phyloP scores from a whole-genome alignment of 2,329 filamentous ascomycete genomes.

The Parastagonospora avenae region DNA sequence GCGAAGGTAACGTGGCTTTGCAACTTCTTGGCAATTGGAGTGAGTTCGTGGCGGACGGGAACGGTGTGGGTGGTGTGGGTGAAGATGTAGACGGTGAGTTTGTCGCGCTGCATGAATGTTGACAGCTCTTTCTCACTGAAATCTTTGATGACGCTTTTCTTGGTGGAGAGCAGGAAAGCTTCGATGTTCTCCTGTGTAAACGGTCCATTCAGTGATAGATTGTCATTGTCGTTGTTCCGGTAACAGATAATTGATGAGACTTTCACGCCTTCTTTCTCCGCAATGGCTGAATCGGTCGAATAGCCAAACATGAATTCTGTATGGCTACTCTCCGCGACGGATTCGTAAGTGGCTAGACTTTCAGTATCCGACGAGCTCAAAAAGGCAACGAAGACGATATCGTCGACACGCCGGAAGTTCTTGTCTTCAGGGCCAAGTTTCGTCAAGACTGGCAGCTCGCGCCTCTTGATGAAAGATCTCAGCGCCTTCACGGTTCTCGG shows the following conservation, averaged over 20 bases:
- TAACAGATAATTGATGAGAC: conserved; percentile 24
- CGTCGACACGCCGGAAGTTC: conserved; percentile 17
- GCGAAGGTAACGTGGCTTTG: conserved; percentile 23
- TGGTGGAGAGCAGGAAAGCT: conserved; percentile 1
- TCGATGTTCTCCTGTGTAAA: conserved; percentile 8
- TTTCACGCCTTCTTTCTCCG: conserved; percentile 14
- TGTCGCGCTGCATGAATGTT: conserved; percentile 24
- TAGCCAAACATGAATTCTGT: conserved; percentile 23
- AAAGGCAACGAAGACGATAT: conserved; percentile 23
- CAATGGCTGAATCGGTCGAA: conserved; percentile 7
- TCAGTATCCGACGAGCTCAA: conserved; percentile 8
- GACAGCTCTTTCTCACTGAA: conserved; percentile 24
- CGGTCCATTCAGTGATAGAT: conserved; percentile 16
- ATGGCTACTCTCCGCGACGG: conserved; percentile 13
- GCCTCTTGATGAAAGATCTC: conserved; percentile 15
- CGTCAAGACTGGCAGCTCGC: conserved; percentile 13
- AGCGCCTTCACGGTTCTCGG: conserved; percentile 14
- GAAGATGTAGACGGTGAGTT: conserved; percentile 30
- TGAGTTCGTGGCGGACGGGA: conserved; percentile 17
- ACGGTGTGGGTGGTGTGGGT: conserved; percentile 4
- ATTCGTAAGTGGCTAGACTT: conserved; percentile 6
- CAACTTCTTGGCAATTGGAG: conserved; percentile 21
- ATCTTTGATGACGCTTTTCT: conserved; percentile 3
- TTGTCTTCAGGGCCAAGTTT: conserved; percentile 7
- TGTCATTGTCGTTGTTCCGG: conserved; percentile 25